phyloP scores from a whole-genome alignment of 2,329 filamentous ascomycete species.

The Ophiostoma tasmaniense region DNA sequence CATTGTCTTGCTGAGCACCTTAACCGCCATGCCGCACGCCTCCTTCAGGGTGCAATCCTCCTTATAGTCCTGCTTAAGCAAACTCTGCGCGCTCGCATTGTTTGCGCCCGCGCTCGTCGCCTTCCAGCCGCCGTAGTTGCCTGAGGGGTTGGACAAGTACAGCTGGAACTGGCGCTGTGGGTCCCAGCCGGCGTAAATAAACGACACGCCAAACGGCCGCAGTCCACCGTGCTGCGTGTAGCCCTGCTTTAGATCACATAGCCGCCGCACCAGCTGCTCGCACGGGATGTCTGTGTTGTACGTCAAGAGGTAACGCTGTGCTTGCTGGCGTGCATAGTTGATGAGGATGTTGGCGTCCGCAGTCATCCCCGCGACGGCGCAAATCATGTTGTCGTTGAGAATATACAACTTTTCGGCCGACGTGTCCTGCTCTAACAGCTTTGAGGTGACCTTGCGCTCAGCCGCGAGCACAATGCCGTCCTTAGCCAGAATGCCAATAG shows the following conservation, averaged over 20 bases:
- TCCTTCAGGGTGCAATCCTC: constrained; percentile 95
- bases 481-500: constrained; percentile 90
- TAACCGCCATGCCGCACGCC: constrained; percentile 93
- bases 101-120: constrained; percentile 96
- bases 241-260: constrained; percentile 97
- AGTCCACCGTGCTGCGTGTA: constrained; percentile 99
- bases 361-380: constrained; percentile 97
- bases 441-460: constrained; percentile 98
- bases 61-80: constrained; percentile 99
- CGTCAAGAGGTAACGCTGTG: constrained; percentile 93
- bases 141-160: constrained; percentile 96
- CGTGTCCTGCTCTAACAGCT: constrained; percentile 97
- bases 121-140: constrained; percentile 99
- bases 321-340: constrained; percentile 96
- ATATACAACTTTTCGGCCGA: constrained; percentile 99
- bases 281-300: constrained; percentile 99
- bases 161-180: constrained; percentile 94
- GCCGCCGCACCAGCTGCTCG: constrained; percentile 90
- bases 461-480: constrained; percentile 98
- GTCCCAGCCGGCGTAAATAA: constrained; percentile 99
- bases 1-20: constrained; percentile 99
- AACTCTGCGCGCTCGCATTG: constrained; percentile 91
- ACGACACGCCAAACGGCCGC: constrained; percentile 94
- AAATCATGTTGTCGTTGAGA: constrained; percentile 99
- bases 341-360: constrained; percentile 99